Base-by-base conservation (phyloP, 306 rosid genomes). In the Acacia crassicarpa region DNA sequence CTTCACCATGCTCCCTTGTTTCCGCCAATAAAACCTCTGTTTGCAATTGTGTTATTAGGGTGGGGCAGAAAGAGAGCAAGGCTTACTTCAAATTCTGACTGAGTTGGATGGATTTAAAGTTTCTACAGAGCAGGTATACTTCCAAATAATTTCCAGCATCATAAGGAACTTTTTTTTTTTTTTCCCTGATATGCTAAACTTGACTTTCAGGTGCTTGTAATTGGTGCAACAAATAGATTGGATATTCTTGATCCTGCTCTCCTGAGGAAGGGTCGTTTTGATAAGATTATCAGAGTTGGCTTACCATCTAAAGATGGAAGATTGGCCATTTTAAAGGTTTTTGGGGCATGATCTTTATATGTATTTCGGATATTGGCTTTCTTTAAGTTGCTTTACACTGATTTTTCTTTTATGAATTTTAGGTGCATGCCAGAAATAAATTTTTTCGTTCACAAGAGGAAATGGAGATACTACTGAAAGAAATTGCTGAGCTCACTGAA, bases 361-460 rank as follows among this genome's bases (percentile, higher is more conserved):
- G 44, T 49, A 59, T 62, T 72, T 13, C 49, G 45, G 53, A 56
- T 75, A 66, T 65, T 44, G 32, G 79, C 85, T 86, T 35, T 66
- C 78, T 16, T 54, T 56, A 51, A 44, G 67, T 67, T 72, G 61
- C 38, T 61, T 80, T 72, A 41, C 19, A 66, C 13, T 25, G 16
- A 49, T 54, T 30, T 19, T 81, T 54, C 65, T 72, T 83, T 78
- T 67, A 49, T 82, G 76, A 40, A 35, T 71, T 69, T 74, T 83
- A 95, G 99, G 99, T 95, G 90, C 99, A 95, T 80, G 99, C 98
- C 75, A 93, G 91, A 92, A 95, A 93, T 86, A 95, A 95, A 84
- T 80, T 74, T 80, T 95, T 95, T 66, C 94, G 82, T 59, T 93
- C 99, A 11, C 97, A 93, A 85, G 95, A 84, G 88, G 96, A 87